Percentiles rank a stretch among this genome's conserved stretches.
phyloP scores from a whole-genome alignment of 768 basidiomycete species.

The Chalciporus piperatus region DNA sequence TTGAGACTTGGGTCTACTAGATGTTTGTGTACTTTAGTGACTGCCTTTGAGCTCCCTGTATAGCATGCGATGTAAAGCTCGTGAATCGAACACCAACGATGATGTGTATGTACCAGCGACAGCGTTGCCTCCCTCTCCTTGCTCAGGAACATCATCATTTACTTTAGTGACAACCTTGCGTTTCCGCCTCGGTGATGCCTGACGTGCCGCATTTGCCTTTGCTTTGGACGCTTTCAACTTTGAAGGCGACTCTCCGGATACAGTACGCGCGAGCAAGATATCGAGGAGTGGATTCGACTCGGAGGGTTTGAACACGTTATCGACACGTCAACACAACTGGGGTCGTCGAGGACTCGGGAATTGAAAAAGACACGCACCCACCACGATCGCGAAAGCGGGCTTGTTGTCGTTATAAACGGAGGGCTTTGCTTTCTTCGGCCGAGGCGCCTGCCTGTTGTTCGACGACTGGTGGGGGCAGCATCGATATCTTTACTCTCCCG shows the following conservation, averaged over 20 bases:
- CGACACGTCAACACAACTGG: neutral
- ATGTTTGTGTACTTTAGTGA: neutral
- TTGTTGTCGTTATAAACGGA: slow-evolving; percentile 61
- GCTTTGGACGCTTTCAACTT: slow-evolving; percentile 17
- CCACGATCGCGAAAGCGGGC: slow-evolving; percentile 67
- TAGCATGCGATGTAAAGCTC: neutral
- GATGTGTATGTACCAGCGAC: slow-evolving; percentile 12
- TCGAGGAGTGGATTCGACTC: slow-evolving; percentile 48
- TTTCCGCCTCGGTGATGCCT: neutral
- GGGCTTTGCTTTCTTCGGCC: slow-evolving; percentile 58
- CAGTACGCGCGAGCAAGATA: slow-evolving; percentile 49
- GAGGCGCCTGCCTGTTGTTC: slow-evolving; percentile 26
- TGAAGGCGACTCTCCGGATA: slow-evolving; percentile 46
- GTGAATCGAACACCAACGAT: neutral
- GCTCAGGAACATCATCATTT: neutral
- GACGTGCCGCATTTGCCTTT: slow-evolving; percentile 4
- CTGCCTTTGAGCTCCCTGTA: slow-evolving; percentile 11
- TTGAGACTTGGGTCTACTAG: slow-evolving; percentile 12
- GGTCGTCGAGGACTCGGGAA: neutral
- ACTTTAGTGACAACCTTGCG: neutral
- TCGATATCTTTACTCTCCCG: too few species aligned
- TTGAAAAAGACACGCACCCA: slow-evolving; percentile 40
- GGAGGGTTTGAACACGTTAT: slow-evolving; percentile 54
- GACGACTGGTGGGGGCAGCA: neutral
- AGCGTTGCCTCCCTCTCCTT: neutral